Evolutionary conservation across 2,329 filamentous ascomycete species (phyloP), one percentile per base, ranked within the genome.

Genomic region (Diplodia mutila): DNA sequence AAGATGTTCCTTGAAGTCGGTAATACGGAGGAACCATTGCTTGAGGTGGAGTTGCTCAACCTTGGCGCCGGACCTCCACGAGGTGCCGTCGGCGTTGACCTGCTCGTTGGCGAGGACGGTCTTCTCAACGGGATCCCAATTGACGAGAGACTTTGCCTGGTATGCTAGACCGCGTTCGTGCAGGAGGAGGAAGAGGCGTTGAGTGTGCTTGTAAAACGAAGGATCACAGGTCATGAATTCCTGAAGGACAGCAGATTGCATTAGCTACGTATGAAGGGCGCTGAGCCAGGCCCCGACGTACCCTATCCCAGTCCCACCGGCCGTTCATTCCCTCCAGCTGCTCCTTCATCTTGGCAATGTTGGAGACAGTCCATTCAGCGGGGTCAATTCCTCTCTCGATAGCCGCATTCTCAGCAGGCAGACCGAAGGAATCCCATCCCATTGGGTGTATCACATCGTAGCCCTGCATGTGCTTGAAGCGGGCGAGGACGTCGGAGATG

Each of bases 21-120:
- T 94, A 74, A 95, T 96, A 70, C 89, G 89, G 70, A 97, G 87
- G 77, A 96, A 97, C 93, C 93, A 97, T 78, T 97, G 93, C 79
- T 91, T 92, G 57, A 96, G 82, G 72, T 87, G 87, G 68, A 87
- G 83, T 80, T 93, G 91, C 79, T 95, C 90, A 21, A 96, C 92
- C 76, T 91, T 89, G 61, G 91, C 93, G 11, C 93, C 93, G 1
- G 92, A 95, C 67, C 93, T 87, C 93, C 93, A 97, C 1, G 93
- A 97, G 72, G 84, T 87, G 37, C 93, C 93, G 74, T 92, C 90
- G 61, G 90, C 85, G 76, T 96, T 92, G n/a, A 97, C 92, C 80
- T 97, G 93, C 79, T 97, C 93, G 76, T 97, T 97, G 12, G 93
- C 93, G 68, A 97, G 83, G 18, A 97, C 93, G 0, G 93, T 97